Evolutionary conservation across 2,329 filamentous ascomycete species (phyloP), one percentile per base, ranked within the genome.

Genomic region (Dryadomyces quercivorus): DNA sequence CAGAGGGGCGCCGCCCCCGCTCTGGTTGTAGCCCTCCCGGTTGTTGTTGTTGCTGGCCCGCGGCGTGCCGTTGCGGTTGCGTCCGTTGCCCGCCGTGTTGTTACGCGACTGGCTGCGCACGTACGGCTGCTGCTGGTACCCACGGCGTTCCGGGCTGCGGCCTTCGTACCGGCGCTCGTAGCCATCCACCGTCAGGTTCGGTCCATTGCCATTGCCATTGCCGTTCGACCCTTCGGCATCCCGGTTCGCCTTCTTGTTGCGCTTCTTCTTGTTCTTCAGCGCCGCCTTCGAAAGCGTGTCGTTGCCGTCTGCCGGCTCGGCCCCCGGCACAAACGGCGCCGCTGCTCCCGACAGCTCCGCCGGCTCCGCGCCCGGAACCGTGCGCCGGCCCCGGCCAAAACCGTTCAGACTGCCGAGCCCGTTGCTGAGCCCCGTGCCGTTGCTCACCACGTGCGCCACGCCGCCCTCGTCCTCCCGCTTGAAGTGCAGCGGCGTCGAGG

Each of bases 221-320:
- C 43, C 43, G 43, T 47, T 47, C 2, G 43, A 5, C 20, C 21
- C 4, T n/a, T 52, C 87, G 6, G 75, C 79, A 49, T 93, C 90
- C 66, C 91, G 92, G 55, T 91, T 93, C 52, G 81, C 80, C 72
- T 96, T 97, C 77, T 94, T 96, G 61, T 76, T 80, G 60, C 88
- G 88, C 61, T 97, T 97, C 81, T 97, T 97, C 81, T 97, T 97
- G 73, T 96, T 96, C 79, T 96, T 96, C 62, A 88, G 74, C 13
- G 87, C 90, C 53, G 86, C 82, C 73, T 93, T 94, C 59, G 87
- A 91, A 58, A 93, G 68, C 61, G 79, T 84, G 61, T 88, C 87
- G 57, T 89, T 86, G 67, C 78, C 84, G 72, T 70, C 84, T 69
- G 59, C 78, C 40, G 78, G 74, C 57, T 77, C 80, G 15, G 85